Evolutionary conservation across 2,329 filamentous ascomycete genomes (phyloP), one percentile per base, ranked within the genome.

Genomic region (Dactylellina sp.): DNA sequence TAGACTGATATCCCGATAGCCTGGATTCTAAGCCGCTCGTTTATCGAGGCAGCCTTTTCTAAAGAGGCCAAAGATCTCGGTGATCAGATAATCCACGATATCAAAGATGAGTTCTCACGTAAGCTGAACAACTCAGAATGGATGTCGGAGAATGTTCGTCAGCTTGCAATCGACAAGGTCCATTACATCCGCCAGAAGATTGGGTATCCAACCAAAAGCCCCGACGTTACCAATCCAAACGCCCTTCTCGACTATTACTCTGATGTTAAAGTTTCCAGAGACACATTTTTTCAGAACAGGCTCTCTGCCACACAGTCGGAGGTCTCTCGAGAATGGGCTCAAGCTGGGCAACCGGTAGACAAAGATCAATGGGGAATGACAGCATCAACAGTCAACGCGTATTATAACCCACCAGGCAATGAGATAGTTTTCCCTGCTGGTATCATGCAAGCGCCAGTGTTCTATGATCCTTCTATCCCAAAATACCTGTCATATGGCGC

Each of bases 401-500:
- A 89, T 77, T 89, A 90, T 79, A 86, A 87, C 75, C 85, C 85
- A 25, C 83, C 84, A 0, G 84, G 85, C n/a, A 91, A 91, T 77
- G 86, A 88, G 77, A 90, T 91, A 49, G 86, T 88, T 2, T 89
- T 91, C 79, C 88, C 87, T 0, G 88, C 88, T 0, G 89, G 88
- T 0, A 89, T 91, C 65, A 88, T 90, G 85, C 89, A 91, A 79
- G 85, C 86, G 1, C 89, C 89, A 0, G 82, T 88, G 1, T 91
- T 91, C 77, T 60, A 60, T 25, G 86, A 89, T 70, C 84, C 86
- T 9, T 81, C 85, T 3, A 83, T 89, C 0, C 89, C 89, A 0
- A 81, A 85, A 22, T 91, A 91, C 76, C 81, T 91, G 39, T 85
- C 85, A 7, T 92, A 90, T 79, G 89, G 89, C n/a, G 87, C 86